A percentile compares a stretch with the other conserved stretches of the same genome.
Conservation (phyloP, 1,284 basidiomycete genomes). For the Moesziomyces sp. region DNA sequence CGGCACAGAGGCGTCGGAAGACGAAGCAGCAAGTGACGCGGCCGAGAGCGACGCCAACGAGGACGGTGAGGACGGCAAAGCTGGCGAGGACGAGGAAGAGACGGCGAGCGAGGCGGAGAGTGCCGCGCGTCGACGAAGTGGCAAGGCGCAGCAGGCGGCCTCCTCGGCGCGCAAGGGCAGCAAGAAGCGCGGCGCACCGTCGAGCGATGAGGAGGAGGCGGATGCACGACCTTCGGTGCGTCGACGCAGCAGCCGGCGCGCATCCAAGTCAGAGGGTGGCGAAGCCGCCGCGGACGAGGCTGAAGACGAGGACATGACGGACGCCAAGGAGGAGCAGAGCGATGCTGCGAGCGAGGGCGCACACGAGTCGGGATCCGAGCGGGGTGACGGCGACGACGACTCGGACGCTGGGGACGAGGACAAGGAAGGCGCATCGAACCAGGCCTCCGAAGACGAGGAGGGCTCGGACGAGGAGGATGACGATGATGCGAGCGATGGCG, state of each 20-base stretch:
- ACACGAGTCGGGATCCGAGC: slow-evolving; percentile 24
- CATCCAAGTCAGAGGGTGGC: slow-evolving; percentile 33
- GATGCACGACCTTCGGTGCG: slow-evolving; percentile 35
- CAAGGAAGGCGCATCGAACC: slow-evolving; percentile 1
- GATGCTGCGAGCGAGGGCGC: slow-evolving; percentile 16
- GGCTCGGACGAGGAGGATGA: slow-evolving; percentile 27
- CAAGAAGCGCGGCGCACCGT: slow-evolving; percentile 32
- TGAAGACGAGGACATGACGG: slow-evolving; percentile 39
- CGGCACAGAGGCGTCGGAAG: slow-evolving; percentile 21
- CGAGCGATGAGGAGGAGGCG: slow-evolving; percentile 39
- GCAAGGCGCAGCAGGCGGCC: slow-evolving; percentile 12
- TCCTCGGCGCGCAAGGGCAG: slow-evolving; percentile 10
- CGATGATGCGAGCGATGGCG: slow-evolving; percentile 21
- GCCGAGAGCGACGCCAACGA: slow-evolving; percentile 16
- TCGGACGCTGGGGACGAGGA: slow-evolving; percentile 12
- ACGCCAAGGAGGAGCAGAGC: slow-evolving; percentile 44
- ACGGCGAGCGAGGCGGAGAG: slow-evolving; percentile 35
- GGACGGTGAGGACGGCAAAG: slow-evolving; percentile 18
- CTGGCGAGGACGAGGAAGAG: slow-evolving; percentile 23
- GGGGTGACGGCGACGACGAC: slow-evolving; percentile 16
- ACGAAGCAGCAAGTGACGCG: slow-evolving; percentile 23
- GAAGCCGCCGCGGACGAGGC: slow-evolving; percentile 15
- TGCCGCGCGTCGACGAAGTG: slow-evolving; percentile 13
- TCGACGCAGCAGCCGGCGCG: slow-evolving; percentile 38
- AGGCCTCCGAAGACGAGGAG: slow-evolving; percentile 20